Evolutionary conservation across 1,284 basidiomycete species (phyloP).

Genomic region (Ceratobasidium sp.): DNA sequence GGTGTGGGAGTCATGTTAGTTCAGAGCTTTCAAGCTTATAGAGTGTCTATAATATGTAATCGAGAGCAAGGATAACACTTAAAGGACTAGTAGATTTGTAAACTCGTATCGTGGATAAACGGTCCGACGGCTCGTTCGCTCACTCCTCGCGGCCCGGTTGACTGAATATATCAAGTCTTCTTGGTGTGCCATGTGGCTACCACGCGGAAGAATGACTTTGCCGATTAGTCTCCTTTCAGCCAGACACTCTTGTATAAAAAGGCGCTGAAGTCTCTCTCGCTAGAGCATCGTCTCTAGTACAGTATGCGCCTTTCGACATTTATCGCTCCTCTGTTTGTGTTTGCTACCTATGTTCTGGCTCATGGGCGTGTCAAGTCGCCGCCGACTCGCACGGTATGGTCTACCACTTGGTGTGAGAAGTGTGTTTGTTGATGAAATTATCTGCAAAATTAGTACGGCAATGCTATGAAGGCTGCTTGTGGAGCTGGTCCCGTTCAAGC

Average conservation of each 20-base stretch:
- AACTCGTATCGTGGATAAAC: too few species aligned
- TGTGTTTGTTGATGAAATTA: not conserved
- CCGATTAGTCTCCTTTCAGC: not conserved
- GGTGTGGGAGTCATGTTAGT: too few species aligned
- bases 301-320: not conserved
- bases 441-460: not conserved
- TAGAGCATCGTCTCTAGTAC: not conserved
- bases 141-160: too few species aligned
- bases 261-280: not conserved
- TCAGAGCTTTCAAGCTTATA: too few species aligned
- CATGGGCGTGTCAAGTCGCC: slow-evolving; percentile 26
- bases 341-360: slow-evolving; percentile 6
- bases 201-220: not conserved
- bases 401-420: not conserved
- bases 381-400: slow-evolving; percentile 19
- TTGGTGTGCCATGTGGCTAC: not conserved
- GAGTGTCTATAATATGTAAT: too few species aligned
- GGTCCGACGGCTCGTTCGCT: too few species aligned
- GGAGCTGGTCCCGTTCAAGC: not conserved
- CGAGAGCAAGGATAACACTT: too few species aligned
- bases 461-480: slow-evolving; percentile 17
- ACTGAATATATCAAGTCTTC: not conserved
- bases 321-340: not conserved
- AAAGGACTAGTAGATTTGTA: too few species aligned
- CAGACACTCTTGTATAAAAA: not conserved